Conservation (phyloP, 306 rosid genomes). For the Fagus crenata region DNA sequence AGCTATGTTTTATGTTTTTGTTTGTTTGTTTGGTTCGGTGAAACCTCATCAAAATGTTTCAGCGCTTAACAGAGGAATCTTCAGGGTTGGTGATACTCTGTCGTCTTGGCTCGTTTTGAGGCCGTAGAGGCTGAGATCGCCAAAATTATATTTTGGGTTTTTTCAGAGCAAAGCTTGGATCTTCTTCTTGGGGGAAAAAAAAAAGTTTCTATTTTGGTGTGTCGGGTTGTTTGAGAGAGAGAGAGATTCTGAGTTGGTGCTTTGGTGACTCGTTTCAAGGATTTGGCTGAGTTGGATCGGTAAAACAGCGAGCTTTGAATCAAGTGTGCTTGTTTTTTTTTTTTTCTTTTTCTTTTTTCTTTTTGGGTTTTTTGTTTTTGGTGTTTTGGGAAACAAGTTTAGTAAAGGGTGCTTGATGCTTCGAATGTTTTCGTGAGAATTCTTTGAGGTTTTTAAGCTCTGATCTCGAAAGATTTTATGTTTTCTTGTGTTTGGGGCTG, state of each 20-base stretch:
- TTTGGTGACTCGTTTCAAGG: slow-evolving; percentile 11
- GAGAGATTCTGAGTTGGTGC: slow-evolving; percentile 14
- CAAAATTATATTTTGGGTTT: background rate
- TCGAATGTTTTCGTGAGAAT: slow-evolving; percentile 31
- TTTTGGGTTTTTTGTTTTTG: slow-evolving; percentile 4
- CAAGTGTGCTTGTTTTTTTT: background rate
- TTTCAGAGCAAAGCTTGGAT: slow-evolving; percentile 7
- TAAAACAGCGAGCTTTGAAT: background rate
- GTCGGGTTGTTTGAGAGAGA: background rate
- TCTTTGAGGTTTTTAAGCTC: slow-evolving; percentile 47
- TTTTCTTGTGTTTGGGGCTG: slow-evolving; percentile 52
- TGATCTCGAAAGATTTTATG: slow-evolving; percentile 56
- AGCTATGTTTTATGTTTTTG: background rate
- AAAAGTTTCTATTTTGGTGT: slow-evolving; percentile 6
- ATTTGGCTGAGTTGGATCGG: slow-evolving; percentile 26
- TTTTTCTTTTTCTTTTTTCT: background rate
- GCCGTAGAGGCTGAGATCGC: slow-evolving; percentile 33
- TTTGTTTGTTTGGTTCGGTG: slow-evolving; percentile 12
- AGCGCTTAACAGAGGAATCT: slow-evolving; percentile 28
- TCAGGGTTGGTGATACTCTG: slow-evolving; percentile 40
- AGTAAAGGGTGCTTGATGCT: background rate
- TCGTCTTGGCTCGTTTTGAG: slow-evolving; percentile 35
- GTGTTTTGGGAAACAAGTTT: slow-evolving; percentile 5
- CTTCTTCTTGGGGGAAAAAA: background rate
- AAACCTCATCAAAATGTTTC: slow-evolving; percentile 36